A percentile compares a stretch with the other conserved stretches of the same genome.
These are phyloP conservation scores for Medicago ruthenica DNA, from an alignment of 306 rosid genomes.

Conservation along the genomic window DNA sequence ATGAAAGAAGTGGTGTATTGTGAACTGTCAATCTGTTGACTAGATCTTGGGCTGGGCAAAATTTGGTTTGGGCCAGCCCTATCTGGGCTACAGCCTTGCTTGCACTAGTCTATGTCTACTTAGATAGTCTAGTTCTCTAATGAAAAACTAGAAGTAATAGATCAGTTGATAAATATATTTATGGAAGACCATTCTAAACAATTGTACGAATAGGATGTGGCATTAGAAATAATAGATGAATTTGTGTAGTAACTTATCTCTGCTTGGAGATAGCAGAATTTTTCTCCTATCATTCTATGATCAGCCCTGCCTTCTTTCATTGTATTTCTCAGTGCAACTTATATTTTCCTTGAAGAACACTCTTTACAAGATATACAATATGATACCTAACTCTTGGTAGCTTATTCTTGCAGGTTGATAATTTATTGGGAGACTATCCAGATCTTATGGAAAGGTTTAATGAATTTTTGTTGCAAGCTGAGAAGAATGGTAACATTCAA, in stretches of 20 bases:
- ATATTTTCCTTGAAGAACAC: slow-evolving; percentile 17
- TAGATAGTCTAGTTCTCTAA: not conserved
- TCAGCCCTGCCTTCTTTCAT: slow-evolving; percentile 7
- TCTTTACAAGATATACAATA: slow-evolving; percentile 13
- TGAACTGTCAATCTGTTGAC: no score
- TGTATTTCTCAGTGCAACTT: slow-evolving; percentile 27
- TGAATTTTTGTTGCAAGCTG: slow-evolving; percentile 37
- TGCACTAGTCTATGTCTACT: not conserved
- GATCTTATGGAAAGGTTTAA: slow-evolving; percentile 36
- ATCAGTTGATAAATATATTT: not conserved
- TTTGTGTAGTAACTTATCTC: slow-evolving; percentile 19
- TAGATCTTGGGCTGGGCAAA: no score
- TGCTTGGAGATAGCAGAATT: slow-evolving; percentile 17
- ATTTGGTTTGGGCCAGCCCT: no score
- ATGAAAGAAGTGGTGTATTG: no score
- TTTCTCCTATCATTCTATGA: slow-evolving; percentile 19
- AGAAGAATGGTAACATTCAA: slow-evolving; percentile 64
- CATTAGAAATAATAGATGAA: slow-evolving; percentile 6
- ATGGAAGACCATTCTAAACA: not conserved
- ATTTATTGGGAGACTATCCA: slow-evolving; percentile 35
- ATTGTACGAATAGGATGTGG: not conserved
- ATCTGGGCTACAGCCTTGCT: no score
- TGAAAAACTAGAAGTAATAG: not conserved
- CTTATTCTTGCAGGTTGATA: slow-evolving; percentile 22
- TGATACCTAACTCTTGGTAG: slow-evolving; percentile 4